phyloP scores from a whole-genome alignment of 2,329 filamentous ascomycete species.

The Penicillium crustosum region DNA sequence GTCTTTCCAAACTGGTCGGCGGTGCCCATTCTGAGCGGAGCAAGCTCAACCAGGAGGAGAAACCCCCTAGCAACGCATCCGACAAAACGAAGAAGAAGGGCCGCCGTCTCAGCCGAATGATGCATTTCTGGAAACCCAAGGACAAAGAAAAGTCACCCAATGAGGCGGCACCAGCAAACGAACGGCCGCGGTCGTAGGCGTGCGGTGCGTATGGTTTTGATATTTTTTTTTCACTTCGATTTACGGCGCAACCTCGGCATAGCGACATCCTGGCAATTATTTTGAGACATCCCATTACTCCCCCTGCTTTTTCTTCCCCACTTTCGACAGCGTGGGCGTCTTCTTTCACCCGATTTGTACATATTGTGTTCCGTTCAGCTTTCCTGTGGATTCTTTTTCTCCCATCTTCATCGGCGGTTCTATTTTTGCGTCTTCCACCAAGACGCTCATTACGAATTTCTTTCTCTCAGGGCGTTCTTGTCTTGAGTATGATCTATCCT shows the following conservation, averaged over 20 bases:
- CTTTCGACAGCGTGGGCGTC: constrained; percentile 14
- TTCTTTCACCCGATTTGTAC: constrained; percentile 20
- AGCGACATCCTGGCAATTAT: constrained; percentile 26
- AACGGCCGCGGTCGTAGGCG: constrained; percentile 26
- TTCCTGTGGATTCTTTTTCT: constrained; percentile 24
- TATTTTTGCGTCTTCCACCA: constrained; percentile 18
- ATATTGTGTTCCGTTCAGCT: constrained; percentile 20
- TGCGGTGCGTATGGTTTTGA: constrained; percentile 15
- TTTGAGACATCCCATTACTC: constrained; percentile 11
- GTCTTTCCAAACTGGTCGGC: constrained; percentile 49
- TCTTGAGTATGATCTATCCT: constrained; percentile 34
- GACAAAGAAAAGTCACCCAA: constrained; percentile 42
- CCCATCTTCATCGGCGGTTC: constrained; percentile 18
- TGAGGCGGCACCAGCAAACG: constrained; percentile 19
- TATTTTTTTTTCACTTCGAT: constrained; percentile 21
- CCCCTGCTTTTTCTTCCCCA: constrained; percentile 6
- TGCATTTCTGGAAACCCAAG: constrained; percentile 52
- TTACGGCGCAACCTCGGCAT: constrained; percentile 30
- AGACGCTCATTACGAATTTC: constrained; percentile 36
- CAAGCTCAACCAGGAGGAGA: constrained; percentile 48
- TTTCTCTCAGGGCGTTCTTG: constrained; percentile 31
- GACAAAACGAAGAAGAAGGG: constrained; percentile 46
- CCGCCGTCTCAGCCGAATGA: constrained; percentile 48
- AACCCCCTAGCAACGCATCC: constrained; percentile 41
- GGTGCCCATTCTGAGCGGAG: constrained; percentile 46